Evolutionary conservation across 2,329 filamentous ascomycete species (phyloP).

Genomic region (Verticillium alfalfae): DNA sequence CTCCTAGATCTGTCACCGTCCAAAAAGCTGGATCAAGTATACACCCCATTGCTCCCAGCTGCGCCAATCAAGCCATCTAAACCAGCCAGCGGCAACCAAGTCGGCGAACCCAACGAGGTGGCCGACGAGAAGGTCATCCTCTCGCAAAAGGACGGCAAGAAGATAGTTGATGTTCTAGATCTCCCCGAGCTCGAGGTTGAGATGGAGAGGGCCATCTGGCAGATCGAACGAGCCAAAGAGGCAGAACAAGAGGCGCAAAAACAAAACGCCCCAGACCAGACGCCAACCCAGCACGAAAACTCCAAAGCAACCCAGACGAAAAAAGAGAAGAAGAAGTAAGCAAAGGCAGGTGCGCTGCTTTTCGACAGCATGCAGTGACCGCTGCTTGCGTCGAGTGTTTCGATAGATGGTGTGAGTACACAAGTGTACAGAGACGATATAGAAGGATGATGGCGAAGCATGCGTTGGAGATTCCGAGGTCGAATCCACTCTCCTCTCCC

Average conservation of each 20-base stretch:
- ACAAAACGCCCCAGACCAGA: constrained; percentile 2
- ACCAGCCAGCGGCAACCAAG: not conserved
- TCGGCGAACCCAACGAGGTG: constrained; percentile 10
- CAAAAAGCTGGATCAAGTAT: constrained; percentile 67
- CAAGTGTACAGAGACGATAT: not conserved
- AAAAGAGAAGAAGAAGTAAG: constrained; percentile 6
- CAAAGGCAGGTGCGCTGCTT: too few species aligned
- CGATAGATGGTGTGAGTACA: not conserved
- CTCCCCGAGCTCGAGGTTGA: constrained; percentile 68
- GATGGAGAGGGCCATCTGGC: constrained; percentile 70
- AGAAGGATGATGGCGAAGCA: not conserved
- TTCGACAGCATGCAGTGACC: not conserved
- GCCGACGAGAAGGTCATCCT: constrained; percentile 34
- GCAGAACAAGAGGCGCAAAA: constrained; percentile 25
- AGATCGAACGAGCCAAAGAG: constrained; percentile 52
- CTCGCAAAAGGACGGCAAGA: constrained; percentile 46
- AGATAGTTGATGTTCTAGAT: constrained; percentile 55
- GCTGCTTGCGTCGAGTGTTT: not conserved
- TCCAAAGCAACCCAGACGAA: constrained; percentile 2
- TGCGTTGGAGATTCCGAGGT: not conserved
- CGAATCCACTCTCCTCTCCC: not conserved
- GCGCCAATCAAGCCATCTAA: constrained; percentile 3
- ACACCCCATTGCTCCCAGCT: constrained; percentile 38
- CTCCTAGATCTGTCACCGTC: constrained; percentile 64
- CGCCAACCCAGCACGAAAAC: constrained; percentile 4